phyloP scores from a whole-genome alignment of 1,284 basidiomycete genomes.

The Boletus hoseneyae region DNA sequence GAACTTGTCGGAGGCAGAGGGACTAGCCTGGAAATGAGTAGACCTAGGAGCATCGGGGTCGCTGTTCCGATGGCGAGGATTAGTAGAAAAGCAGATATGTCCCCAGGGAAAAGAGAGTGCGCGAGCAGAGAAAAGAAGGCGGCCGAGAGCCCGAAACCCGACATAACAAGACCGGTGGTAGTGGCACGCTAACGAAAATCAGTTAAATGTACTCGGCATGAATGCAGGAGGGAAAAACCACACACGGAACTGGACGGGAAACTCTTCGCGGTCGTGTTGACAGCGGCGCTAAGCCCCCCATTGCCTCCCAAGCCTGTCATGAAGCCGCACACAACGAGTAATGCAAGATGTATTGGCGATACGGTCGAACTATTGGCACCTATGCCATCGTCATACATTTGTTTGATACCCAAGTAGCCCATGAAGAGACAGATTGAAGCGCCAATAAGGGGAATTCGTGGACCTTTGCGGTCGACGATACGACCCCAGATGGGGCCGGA shows the following conservation, averaged over 20 bases:
- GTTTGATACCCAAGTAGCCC: slow-evolving; percentile 66
- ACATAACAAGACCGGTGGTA: slow-evolving; percentile 70
- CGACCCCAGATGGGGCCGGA: slow-evolving; percentile 68
- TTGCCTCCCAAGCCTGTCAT: slow-evolving; percentile 64
- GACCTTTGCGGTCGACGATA: slow-evolving; percentile 63
- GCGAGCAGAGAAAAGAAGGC: slow-evolving; percentile 75
- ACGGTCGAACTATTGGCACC: slow-evolving; percentile 15
- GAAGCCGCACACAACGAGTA: slow-evolving; percentile 49
- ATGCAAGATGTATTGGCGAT: slow-evolving; percentile 32
- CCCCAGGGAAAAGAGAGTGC: slow-evolving; percentile 62
- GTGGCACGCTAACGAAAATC: slow-evolving; percentile 54
- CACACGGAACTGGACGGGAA: slow-evolving; percentile 53
- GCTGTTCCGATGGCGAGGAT: slow-evolving; percentile 71
- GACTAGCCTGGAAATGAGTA: slow-evolving; percentile 59
- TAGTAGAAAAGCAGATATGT: slow-evolving; percentile 67
- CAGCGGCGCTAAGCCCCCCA: slow-evolving; percentile 49
- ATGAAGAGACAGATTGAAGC: slow-evolving; percentile 52
- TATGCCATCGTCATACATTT: slow-evolving; percentile 55
- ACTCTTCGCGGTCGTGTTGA: slow-evolving; percentile 66
- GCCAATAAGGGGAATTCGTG: slow-evolving; percentile 45
- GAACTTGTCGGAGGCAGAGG: slow-evolving; percentile 39
- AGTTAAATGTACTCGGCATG: background rate
- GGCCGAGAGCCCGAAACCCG: slow-evolving; percentile 82
- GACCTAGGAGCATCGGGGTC: slow-evolving; percentile 64
- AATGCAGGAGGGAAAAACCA: slow-evolving; percentile 2